Evolutionary conservation across 2,329 filamentous ascomycete genomes (phyloP), one percentile per base, ranked within the genome.

Genomic region (Colletotrichum tofieldiae): DNA sequence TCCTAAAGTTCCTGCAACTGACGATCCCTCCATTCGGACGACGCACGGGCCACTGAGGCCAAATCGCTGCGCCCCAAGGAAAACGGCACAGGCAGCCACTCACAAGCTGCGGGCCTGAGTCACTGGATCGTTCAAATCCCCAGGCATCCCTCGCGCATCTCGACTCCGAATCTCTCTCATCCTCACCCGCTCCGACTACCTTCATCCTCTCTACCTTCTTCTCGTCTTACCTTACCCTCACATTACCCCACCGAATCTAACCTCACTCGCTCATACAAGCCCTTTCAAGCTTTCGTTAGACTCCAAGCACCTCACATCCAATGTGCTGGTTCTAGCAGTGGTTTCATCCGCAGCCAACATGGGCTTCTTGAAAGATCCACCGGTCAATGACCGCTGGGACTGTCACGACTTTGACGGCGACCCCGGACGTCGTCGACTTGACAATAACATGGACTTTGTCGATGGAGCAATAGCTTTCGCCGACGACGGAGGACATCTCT

Each of bases 11-110:
- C 12, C 49, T 4, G 12, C 2, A 8, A 9, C 20, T 39, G 58
- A 32, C 20, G 20, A 45, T 58, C 58, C 58, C 41, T n/a, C 20
- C 20, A 35, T 43, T 47, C 45, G 20, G 41, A 14, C 1, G 5
- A 1, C 45, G 70, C 70, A 72, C 70, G 70, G 70, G 47, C 70
- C 70, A 72, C 70, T 72, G 70, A 72, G 70, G 70, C 70, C 70
- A 72, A 72, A 72, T 72, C 66, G 45, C 70, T 72, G 54, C 66
- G 70, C 69, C 69, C 54, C 45, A 51, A 54, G 51, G 32, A 26
- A 54, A 59, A 63, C 65, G 58, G 65, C 45, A 56, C 68, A 67
- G 68, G 47, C 16, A 63, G 26, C 65, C 51, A 68, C 51, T 68
- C 23, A 58, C 43, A 58, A 45, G 54, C n/a, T 23, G 54, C 52